A percentile compares a stretch with the other conserved stretches of the same genome.
Evolutionary conservation across 768 basidiomycete species (phyloP).

Genomic region (Lyophyllum semitale): DNA sequence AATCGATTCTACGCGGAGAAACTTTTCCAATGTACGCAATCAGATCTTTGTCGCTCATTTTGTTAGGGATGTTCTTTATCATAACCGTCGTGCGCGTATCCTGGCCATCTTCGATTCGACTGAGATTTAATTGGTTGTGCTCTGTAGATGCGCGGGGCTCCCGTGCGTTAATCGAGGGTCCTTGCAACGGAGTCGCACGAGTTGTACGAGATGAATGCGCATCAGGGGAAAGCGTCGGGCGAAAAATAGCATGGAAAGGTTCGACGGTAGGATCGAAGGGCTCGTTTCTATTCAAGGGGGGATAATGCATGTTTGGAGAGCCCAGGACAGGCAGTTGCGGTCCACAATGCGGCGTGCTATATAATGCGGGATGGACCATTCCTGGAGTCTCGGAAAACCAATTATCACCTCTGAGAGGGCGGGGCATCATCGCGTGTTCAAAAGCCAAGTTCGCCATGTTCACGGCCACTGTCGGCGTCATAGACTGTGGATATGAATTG

Average conservation of each 20-base stretch:
- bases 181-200: conserved; percentile 1
- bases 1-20: conserved; percentile 78
- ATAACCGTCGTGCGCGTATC: conserved; percentile 86
- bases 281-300: conserved; percentile 12
- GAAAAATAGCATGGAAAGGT: background rate
- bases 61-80: conserved; percentile 93
- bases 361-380: conserved; percentile 1
- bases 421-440: conserved; percentile 26
- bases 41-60: conserved; percentile 80
- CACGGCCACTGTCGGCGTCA: conserved; percentile 5
- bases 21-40: conserved; percentile 68
- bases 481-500: conserved; percentile 11
- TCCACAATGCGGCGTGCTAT: conserved; percentile 10
- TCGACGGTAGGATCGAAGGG: conserved; percentile 9
- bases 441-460: conserved; percentile 24
- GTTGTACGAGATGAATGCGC: conserved; percentile 1
- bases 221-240: background rate
- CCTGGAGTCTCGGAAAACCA: conserved; percentile 15
- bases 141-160: conserved; percentile 24
- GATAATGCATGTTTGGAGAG: background rate
- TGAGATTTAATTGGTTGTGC: conserved; percentile 59
- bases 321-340: conserved; percentile 9
- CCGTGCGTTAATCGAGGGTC: background rate
- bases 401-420: conserved; percentile 7
- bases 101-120: conserved; percentile 71